These are phyloP conservation scores for Ruellia speciosa DNA, from an alignment of 305 asterid species.

Conservation along the genomic window DNA sequence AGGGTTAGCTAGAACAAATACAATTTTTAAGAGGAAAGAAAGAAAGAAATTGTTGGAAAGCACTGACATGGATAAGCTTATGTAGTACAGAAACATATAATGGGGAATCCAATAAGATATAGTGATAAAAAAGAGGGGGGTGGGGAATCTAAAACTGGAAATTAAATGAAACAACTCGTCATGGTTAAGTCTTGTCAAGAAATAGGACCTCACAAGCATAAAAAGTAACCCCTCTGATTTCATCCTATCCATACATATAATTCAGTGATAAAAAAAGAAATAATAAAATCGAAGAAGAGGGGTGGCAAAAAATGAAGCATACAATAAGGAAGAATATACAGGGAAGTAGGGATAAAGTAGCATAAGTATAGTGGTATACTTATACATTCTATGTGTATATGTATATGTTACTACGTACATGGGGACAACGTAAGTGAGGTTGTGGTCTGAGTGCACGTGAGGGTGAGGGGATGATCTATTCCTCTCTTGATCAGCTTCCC, in stretches of 20 bases:
- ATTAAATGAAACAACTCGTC: neutral
- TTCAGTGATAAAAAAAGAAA: neutral
- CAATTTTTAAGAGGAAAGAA: neutral
- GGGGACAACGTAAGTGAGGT: constrained; percentile 35
- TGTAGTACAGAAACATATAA: no score
- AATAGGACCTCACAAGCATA: neutral
- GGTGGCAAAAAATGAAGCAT: neutral
- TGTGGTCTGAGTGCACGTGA: constrained; percentile 38
- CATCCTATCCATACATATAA: neutral
- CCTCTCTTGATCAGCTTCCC: constrained; percentile 28
- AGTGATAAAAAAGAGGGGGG: no score
- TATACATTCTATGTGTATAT: no score
- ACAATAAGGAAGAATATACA: neutral
- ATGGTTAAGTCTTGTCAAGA: neutral
- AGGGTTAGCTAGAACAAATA: neutral
- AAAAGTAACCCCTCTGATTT: neutral
- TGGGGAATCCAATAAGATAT: neutral
- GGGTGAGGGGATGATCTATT: constrained; percentile 24
- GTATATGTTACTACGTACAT: constrained; percentile 23
- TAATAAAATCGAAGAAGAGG: no score
- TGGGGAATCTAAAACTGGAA: neutral
- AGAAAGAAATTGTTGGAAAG: neutral
- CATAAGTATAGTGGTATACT: constrained; percentile 9
- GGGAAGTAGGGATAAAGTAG: constrained; percentile 25
- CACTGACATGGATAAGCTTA: neutral